Evolutionary conservation across 306 rosid genomes (phyloP).

Genomic region (Cucumis sativus): DNA sequence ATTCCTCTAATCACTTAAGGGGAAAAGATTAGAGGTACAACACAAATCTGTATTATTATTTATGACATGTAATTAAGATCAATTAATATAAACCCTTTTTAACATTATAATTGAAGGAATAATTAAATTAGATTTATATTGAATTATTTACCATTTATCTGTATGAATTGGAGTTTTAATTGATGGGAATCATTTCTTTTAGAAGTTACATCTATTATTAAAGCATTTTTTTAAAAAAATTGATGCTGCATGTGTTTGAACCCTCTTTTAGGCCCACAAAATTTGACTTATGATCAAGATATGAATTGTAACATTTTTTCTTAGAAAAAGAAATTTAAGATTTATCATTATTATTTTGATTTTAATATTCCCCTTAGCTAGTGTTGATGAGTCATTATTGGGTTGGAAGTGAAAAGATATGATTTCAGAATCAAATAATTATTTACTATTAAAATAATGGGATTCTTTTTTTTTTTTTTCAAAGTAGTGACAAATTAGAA

Average conservation of each 20-base stretch:
- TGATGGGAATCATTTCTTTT: conserved; percentile 4
- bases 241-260: not conserved
- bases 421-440: not conserved
- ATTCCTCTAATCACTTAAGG: not conserved
- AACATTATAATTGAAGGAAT: not conserved
- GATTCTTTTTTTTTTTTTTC: not conserved
- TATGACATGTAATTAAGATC: not conserved
- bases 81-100: not conserved
- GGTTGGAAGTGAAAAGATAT: not conserved
- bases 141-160: not conserved
- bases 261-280: not conserved
- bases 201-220: not conserved
- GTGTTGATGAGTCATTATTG: conserved; percentile 3
- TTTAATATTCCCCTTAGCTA: not conserved
- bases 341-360: not conserved
- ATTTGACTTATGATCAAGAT: not conserved
- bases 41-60: not conserved
- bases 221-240: not conserved
- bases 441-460: not conserved
- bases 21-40: not conserved
- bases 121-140: not conserved
- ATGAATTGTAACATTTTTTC: not conserved
- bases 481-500: not conserved
- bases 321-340: not conserved
- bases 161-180: not conserved